A percentile compares a stretch with the other conserved stretches of the same genome.
These are phyloP conservation scores for Pyricularia sp. DNA, from an alignment of 2,329 filamentous ascomycete species.

Conservation along the genomic window DNA sequence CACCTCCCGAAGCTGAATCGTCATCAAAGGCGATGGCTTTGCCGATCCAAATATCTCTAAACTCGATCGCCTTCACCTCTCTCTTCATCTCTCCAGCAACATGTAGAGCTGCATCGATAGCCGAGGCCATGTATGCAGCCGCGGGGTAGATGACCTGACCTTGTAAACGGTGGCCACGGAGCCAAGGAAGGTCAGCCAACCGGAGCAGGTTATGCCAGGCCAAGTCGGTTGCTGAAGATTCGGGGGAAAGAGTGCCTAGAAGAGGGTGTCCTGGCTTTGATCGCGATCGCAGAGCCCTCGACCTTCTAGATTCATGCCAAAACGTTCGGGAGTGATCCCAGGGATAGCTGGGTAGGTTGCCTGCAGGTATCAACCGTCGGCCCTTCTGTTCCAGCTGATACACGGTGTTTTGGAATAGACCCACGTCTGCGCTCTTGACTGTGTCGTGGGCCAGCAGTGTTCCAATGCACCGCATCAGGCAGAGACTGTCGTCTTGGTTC, in stretches of 20 bases:
- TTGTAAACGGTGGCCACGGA: constrained; percentile 25
- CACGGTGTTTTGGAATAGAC: background rate
- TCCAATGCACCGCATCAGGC: constrained; percentile 7
- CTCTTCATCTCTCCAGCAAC: background rate
- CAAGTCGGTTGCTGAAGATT: constrained; percentile 15
- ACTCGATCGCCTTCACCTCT: background rate
- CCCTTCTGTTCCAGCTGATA: constrained; percentile 15
- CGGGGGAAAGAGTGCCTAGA: constrained; percentile 5
- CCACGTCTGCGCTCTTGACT: background rate
- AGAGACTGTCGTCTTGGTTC: constrained; percentile 8
- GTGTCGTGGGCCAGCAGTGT: constrained; percentile 7
- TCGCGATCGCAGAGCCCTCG: background rate
- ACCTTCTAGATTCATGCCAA: constrained; percentile 9
- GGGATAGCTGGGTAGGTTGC: constrained; percentile 8
- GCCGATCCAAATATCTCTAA: background rate
- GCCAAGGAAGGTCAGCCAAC: constrained; percentile 23
- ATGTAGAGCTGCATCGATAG: constrained; percentile 5
- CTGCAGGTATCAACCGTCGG: background rate
- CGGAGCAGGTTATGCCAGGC: constrained; percentile 17
- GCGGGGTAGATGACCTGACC: constrained; percentile 27
- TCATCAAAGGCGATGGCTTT: background rate
- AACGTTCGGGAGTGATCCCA: constrained; percentile 8
- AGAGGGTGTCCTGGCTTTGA: constrained; percentile 8
- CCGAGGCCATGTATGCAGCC: background rate
- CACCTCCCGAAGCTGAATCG: background rate